These are phyloP conservation scores for Colletotrichum paranaense DNA, from an alignment of 2,329 filamentous ascomycete genomes.

Conservation along the genomic window DNA sequence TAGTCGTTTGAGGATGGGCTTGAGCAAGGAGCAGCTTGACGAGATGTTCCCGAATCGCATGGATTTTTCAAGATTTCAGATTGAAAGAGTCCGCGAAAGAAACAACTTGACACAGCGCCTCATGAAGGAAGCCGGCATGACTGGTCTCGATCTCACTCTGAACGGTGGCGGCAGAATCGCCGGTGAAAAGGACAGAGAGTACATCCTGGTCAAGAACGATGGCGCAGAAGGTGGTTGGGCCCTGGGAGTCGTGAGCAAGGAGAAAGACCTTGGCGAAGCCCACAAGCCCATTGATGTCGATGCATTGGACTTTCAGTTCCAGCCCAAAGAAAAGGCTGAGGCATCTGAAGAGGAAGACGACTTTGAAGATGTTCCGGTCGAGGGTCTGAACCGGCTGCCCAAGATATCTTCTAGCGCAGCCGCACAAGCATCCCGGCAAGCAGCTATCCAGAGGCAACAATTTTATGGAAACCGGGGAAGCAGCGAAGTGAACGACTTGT, in stretches of 20 bases:
- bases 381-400: conserved; percentile 86
- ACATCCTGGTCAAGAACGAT: conserved; percentile 95
- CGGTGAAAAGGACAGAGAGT: conserved; percentile 90
- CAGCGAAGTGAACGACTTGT: conserved; percentile 40
- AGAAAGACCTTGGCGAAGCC: conserved; percentile 81
- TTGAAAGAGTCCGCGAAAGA: conserved; percentile 90
- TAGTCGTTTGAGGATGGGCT: conserved; percentile 91
- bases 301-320: conserved; percentile 66
- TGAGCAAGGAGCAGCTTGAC: conserved; percentile 96
- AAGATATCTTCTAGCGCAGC: conserved; percentile 52
- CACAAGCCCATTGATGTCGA: conserved; percentile 96
- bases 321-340: conserved; percentile 68
- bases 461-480: conserved; percentile 1
- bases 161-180: conserved; percentile 72
- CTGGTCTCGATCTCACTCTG: conserved; percentile 77
- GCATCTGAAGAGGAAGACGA: conserved; percentile 72
- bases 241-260: conserved; percentile 88
- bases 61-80: conserved; percentile 97
- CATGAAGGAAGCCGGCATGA: conserved; percentile 95
- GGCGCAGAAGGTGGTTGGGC: conserved; percentile 97
- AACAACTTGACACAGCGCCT: conserved; percentile 95
- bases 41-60: conserved; percentile 97
- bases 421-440: neutral
- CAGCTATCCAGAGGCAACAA: conserved; percentile 18
- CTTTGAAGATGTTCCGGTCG: conserved; percentile 93